Evolutionary conservation across 164 flowering plant species (phyloP).

Genomic region (Vitis rupestris): DNA sequence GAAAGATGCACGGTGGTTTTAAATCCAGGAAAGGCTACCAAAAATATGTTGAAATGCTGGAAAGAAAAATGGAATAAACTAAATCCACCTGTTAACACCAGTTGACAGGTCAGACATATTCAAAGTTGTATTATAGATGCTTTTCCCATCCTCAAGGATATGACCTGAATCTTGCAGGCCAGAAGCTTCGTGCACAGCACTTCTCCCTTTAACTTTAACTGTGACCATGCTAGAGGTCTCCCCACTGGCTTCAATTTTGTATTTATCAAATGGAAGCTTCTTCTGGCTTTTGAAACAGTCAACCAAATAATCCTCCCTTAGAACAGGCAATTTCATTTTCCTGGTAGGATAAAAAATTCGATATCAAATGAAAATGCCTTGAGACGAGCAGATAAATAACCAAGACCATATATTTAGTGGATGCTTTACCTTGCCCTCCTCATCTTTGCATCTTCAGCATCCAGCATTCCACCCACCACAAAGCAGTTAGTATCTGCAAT

Average conservation of each 20-base stretch:
- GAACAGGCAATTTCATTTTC: slow-evolving; percentile 84
- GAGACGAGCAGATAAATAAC: background rate
- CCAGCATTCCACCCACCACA: slow-evolving; percentile 55
- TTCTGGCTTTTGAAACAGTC: slow-evolving; percentile 70
- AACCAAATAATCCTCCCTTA: slow-evolving; percentile 81
- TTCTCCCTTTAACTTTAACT: slow-evolving; percentile 86
- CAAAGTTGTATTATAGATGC: slow-evolving; percentile 87
- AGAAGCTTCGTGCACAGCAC: slow-evolving; percentile 93
- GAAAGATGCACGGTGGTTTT: no score
- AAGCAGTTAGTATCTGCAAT: slow-evolving; percentile 74
- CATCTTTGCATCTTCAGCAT: slow-evolving; percentile 52
- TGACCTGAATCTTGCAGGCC: slow-evolving; percentile 92
- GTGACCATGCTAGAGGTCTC: slow-evolving; percentile 58
- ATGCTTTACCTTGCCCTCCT: slow-evolving; percentile 75
- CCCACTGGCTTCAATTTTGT: slow-evolving; percentile 60
- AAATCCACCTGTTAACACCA: slow-evolving; percentile 83
- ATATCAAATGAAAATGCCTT: slow-evolving; percentile 2
- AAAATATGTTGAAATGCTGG: no score
- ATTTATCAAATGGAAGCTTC: slow-evolving; percentile 74
- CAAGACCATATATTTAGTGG: slow-evolving; percentile 8
- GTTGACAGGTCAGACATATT: slow-evolving; percentile 91
- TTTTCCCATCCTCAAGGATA: slow-evolving; percentile 86
- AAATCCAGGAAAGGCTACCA: background rate
- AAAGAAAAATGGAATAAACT: slow-evolving; percentile 2
- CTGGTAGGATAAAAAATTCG: slow-evolving; percentile 35